Base-by-base conservation (phyloP, 1,139 yeast genomes). In the Candida sojae region DNA sequence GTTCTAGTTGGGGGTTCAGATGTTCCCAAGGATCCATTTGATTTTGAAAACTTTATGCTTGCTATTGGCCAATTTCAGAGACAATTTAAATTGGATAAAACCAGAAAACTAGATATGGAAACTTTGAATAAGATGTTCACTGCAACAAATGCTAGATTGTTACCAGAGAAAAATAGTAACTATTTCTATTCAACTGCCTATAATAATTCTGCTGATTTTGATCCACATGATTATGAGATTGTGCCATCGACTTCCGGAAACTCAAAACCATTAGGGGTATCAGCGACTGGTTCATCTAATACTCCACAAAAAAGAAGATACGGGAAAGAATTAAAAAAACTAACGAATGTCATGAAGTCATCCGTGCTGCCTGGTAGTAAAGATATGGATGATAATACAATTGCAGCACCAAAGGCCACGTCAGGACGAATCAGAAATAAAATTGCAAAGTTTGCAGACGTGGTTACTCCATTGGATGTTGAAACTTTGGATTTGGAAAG, bases 1-100 rank as follows among this genome's bases (percentile, higher is more conserved):
- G 74, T 71, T 25, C 77, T 86, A 38, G 70, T 83, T n/a, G 86
- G 89, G 1, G 87, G 87, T 30, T 83, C 90, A 53, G 88, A 84
- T 53, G 84, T 86, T 2, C 92, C 96, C 0, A 91, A 90, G 60
- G 98, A 92, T 61, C 92, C 96, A 0, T 84, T 86, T 63, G 96
- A 89, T 57, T 84, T 84, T 49, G 86, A 84, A 48, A 78, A 77
- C 50, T 83, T 84, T 55, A 72, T 81, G 75, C 56, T 84, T 52
- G 75, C 83, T 45, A 66, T 84, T 44, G 85, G 87, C 2, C 81
- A 87, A 47, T 70, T 72, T 47, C 82, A 79, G 53, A 86, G 82
- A 62, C 88, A 86, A 53, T 77, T 77, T 57, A 80, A 82, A 56
- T 61, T 88, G 25, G 78, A 79, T 6, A 75, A 76, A 52, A 78